Percentiles rank a stretch among this genome's conserved stretches.
Conservation (phyloP, 2,329 filamentous ascomycete species). For the Fusarium sp. region DNA sequence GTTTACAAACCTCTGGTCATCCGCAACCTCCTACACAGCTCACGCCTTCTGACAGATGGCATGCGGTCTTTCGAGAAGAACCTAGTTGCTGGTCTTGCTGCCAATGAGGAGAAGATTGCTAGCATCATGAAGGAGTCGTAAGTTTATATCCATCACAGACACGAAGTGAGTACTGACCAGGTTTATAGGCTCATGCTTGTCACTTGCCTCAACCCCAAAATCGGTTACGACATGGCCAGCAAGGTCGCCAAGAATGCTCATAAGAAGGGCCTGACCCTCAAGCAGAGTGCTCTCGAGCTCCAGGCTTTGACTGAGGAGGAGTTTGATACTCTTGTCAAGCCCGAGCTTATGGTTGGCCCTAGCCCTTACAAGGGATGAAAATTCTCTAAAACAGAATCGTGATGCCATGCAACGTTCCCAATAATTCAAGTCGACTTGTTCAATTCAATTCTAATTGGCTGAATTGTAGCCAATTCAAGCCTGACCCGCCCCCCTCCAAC, state of each 20-base stretch:
- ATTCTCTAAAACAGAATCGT: not conserved
- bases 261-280: constrained; percentile 95
- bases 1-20: constrained; percentile 99
- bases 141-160: constrained; percentile 46
- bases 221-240: constrained; percentile 96
- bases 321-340: constrained; percentile 88
- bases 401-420: no score
- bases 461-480: no score
- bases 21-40: constrained; percentile 92
- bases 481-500: no score
- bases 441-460: no score
- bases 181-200: constrained; percentile 87
- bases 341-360: constrained; percentile 94
- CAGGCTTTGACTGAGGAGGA: constrained; percentile 87
- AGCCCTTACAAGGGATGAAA: constrained; percentile 64
- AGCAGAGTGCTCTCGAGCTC: constrained; percentile 93
- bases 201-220: constrained; percentile 96
- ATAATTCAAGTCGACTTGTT: no score
- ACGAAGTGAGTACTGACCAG: constrained; percentile 16
- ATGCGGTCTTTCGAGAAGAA: constrained; percentile 97
- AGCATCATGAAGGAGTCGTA: constrained; percentile 94
- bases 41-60: constrained; percentile 85
- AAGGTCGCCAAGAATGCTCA: constrained; percentile 99
- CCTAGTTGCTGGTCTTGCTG: constrained; percentile 85
- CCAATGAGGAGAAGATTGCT: constrained; percentile 91